phyloP scores from a whole-genome alignment of 2,329 filamentous ascomycete genomes.

The Xylaria multiplex region DNA sequence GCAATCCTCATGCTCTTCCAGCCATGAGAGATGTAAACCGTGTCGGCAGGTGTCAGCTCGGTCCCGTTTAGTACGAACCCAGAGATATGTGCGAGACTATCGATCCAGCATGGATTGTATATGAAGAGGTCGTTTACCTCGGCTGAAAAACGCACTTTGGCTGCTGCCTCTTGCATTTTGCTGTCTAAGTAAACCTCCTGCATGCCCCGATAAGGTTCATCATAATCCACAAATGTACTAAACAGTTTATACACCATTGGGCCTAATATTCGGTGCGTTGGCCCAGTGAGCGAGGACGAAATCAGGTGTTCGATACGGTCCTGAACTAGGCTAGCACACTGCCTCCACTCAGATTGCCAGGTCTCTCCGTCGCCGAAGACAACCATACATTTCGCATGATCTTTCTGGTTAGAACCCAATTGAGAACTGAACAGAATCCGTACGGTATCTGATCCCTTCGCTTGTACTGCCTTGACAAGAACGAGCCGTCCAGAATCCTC shows the following conservation, averaged over 20 bases:
- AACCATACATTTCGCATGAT: slow-evolving; percentile 20
- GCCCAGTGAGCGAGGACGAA: slow-evolving; percentile 38
- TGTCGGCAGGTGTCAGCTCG: slow-evolving; percentile 33
- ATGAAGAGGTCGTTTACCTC: slow-evolving; percentile 32
- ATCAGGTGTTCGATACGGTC: slow-evolving; percentile 45
- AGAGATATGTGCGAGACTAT: slow-evolving; percentile 43
- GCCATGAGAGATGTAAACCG: slow-evolving; percentile 41
- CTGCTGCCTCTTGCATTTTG: slow-evolving; percentile 41
- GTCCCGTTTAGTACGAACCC: slow-evolving; percentile 47
- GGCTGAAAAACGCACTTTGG: slow-evolving; percentile 40
- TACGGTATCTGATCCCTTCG: slow-evolving; percentile 7
- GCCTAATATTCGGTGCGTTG: slow-evolving; percentile 39
- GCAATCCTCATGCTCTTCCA: slow-evolving; percentile 41
- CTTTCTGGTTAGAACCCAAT: neutral
- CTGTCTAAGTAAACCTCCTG: slow-evolving; percentile 45
- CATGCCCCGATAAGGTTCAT: slow-evolving; percentile 44
- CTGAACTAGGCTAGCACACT: slow-evolving; percentile 38
- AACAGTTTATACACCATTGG: slow-evolving; percentile 46
- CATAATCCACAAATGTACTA: slow-evolving; percentile 43
- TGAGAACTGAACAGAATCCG: slow-evolving; percentile 15
- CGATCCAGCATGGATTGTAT: slow-evolving; percentile 44
- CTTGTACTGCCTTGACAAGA: slow-evolving; percentile 6
- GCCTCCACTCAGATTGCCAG: slow-evolving; percentile 17
- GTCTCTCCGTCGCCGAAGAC: slow-evolving; percentile 12
- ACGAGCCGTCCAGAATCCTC: slow-evolving; percentile 2